These are phyloP conservation scores for Solanum pinnatisectum DNA, from an alignment of 257 asterid genomes.

Conservation along the genomic window DNA sequence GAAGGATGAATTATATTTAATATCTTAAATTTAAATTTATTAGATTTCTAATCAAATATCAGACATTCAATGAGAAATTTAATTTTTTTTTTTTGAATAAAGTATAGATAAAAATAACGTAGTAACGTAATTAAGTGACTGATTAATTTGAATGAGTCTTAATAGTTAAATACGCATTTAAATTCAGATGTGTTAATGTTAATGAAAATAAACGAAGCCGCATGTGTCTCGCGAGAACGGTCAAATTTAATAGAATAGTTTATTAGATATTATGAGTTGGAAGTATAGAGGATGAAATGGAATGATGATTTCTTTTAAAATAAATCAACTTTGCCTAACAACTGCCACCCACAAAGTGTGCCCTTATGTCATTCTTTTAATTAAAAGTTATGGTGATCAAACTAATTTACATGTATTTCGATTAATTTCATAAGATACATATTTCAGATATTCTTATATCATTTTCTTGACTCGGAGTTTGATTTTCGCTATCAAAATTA, in stretches of 20 bases:
- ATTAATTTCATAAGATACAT: neutral
- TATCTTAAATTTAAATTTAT: neutral
- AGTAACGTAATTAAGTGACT: neutral
- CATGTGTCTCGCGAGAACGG: neutral
- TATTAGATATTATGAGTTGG: slow-evolving; percentile 9
- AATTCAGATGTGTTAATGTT: neutral
- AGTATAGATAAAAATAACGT: neutral
- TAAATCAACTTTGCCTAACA: slow-evolving; percentile 28
- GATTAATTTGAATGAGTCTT: neutral
- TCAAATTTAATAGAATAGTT: neutral
- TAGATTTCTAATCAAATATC: neutral
- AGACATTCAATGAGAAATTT: neutral
- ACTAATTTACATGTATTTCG: fast-evolving
- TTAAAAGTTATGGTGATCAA: fast-evolving
- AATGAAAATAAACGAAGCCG: neutral
- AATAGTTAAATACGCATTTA: neutral
- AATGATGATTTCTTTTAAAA: slow-evolving; percentile 5
- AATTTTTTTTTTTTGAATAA: neutral
- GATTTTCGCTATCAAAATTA: neutral
- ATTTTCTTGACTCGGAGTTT: neutral
- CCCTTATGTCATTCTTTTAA: neutral
- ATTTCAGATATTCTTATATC: neutral
- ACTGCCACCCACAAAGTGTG: neutral
- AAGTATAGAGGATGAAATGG: neutral
- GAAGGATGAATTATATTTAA: neutral